These are phyloP conservation scores for Pseudogymnoascus sp. DNA, from an alignment of 2,329 filamentous ascomycete species.

Conservation along the genomic window DNA sequence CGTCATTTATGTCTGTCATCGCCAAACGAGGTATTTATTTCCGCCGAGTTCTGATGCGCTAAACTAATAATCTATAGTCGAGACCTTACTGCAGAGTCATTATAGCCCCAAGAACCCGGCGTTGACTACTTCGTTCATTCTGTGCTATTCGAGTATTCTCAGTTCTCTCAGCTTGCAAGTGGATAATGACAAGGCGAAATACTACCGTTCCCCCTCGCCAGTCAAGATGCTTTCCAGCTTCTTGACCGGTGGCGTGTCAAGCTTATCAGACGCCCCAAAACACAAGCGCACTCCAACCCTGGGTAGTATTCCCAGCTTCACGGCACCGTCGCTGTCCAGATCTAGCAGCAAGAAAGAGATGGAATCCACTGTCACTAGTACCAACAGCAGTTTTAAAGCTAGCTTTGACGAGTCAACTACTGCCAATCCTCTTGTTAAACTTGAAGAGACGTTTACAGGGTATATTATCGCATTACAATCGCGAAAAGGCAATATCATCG, in stretches of 20 bases:
- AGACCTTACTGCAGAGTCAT: slow-evolving; percentile 62
- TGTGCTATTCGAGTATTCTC: slow-evolving; percentile 70
- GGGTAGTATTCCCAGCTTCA: slow-evolving; percentile 37
- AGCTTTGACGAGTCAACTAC: slow-evolving; percentile 44
- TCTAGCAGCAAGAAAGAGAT: slow-evolving; percentile 22
- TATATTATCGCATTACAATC: slow-evolving; percentile 77
- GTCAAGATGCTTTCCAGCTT: slow-evolving; percentile 85
- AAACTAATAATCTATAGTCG: slow-evolving; percentile 46
- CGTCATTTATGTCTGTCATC: slow-evolving; percentile 67
- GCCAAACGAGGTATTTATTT: slow-evolving; percentile 58
- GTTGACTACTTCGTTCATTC: slow-evolving; percentile 61
- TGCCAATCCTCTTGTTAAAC: slow-evolving; percentile 58
- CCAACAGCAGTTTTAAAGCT: slow-evolving; percentile 29
- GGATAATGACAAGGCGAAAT: slow-evolving; percentile 56
- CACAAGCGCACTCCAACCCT: slow-evolving; percentile 29
- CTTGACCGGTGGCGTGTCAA: slow-evolving; percentile 52
- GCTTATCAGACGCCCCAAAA: slow-evolving; percentile 31
- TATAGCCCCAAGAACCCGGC: slow-evolving; percentile 58
- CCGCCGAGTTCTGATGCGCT: neutral
- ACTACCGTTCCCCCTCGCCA: slow-evolving; percentile 72
- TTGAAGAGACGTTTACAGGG: slow-evolving; percentile 79
- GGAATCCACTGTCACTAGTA: slow-evolving; percentile 15
- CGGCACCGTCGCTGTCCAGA: slow-evolving; percentile 20
- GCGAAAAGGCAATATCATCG: slow-evolving; percentile 80
- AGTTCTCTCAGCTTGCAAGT: slow-evolving; percentile 58